A percentile compares a stretch with the other conserved stretches of the same genome.
phyloP scores from a whole-genome alignment of 1,139 yeast species.

The Pichia sp. region DNA sequence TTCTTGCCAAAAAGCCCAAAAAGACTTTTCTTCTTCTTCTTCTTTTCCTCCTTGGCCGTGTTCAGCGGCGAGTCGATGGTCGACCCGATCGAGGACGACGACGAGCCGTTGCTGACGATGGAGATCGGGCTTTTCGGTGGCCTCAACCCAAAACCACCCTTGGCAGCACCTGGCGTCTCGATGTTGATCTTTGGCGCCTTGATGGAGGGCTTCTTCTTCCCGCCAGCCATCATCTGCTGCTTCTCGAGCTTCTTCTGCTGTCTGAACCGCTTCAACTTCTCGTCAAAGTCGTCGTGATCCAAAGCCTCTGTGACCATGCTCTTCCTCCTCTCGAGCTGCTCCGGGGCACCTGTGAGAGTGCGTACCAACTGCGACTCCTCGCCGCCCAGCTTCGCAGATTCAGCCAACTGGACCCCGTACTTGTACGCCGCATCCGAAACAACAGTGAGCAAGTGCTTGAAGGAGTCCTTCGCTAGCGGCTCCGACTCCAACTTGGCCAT shows the following conservation, averaged over 20 bases:
- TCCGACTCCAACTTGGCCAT: slow-evolving; percentile 22
- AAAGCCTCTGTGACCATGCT: slow-evolving; percentile 18
- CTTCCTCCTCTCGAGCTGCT: slow-evolving; percentile 17
- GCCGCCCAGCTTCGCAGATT: slow-evolving; percentile 31
- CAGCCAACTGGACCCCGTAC: slow-evolving; percentile 33
- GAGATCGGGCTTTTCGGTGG: background rate
- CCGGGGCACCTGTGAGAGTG: slow-evolving; percentile 34
- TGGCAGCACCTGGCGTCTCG: slow-evolving; percentile 1
- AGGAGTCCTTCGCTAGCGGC: slow-evolving; percentile 27
- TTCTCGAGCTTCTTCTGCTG: slow-evolving; percentile 12
- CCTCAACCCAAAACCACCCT: background rate
- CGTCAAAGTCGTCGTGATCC: slow-evolving; percentile 14
- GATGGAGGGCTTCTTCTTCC: background rate
- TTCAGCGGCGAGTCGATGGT: background rate
- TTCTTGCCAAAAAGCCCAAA: slow-evolving; percentile 12
- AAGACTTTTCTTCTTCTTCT: slow-evolving; percentile 13
- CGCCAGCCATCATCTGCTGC: slow-evolving; percentile 2
- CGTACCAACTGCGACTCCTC: slow-evolving; percentile 32
- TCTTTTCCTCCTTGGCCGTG: background rate
- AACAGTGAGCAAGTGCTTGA: slow-evolving; percentile 27
- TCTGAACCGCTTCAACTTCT: slow-evolving; percentile 13
- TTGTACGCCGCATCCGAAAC: slow-evolving; percentile 32
- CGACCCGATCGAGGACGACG: background rate
- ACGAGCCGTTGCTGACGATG: background rate
- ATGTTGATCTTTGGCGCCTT: slow-evolving; percentile 15